Evolutionary conservation across 2,329 filamentous ascomycete genomes (phyloP).

Genomic region (Penicillium olsonii): DNA sequence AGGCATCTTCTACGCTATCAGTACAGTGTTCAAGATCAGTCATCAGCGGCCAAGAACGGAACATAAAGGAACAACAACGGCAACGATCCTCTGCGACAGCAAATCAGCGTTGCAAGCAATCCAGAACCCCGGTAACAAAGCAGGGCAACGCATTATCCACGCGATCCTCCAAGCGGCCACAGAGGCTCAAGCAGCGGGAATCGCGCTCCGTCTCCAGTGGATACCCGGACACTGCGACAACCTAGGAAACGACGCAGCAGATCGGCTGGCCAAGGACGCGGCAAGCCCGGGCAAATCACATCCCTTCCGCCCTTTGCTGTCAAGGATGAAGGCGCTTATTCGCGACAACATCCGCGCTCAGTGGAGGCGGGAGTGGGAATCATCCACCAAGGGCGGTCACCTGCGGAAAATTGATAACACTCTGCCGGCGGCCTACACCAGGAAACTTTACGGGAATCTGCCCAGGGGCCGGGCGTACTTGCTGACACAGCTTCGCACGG

Average conservation of each 20-base stretch:
- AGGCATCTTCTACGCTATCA: constrained; percentile 13
- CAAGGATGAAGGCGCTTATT: not conserved
- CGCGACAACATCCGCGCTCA: not conserved
- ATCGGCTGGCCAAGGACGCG: not conserved
- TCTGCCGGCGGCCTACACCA: constrained; percentile 5
- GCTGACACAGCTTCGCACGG: constrained; percentile 19
- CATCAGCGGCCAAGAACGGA: not conserved
- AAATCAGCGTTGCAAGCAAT: not conserved
- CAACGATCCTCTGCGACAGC: not conserved
- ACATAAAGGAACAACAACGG: not conserved
- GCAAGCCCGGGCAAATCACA: not conserved
- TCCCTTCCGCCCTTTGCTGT: not conserved
- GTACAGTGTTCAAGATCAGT: constrained; percentile 3
- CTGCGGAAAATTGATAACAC: constrained; percentile 4
- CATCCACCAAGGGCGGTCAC: constrained; percentile 7
- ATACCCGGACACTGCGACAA: not conserved
- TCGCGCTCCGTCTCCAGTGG: not conserved
- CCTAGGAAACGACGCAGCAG: constrained; percentile 1
- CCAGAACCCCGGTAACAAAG: not conserved
- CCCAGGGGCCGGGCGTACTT: constrained; percentile 17
- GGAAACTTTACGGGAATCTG: constrained; percentile 8
- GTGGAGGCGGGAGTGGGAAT: constrained; percentile 2
- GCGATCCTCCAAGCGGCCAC: not conserved
- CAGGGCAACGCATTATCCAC: not conserved
- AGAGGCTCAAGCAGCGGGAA: not conserved